phyloP scores from a whole-genome alignment of 2,329 filamentous ascomycete genomes.

The Chaetomium sp. region DNA sequence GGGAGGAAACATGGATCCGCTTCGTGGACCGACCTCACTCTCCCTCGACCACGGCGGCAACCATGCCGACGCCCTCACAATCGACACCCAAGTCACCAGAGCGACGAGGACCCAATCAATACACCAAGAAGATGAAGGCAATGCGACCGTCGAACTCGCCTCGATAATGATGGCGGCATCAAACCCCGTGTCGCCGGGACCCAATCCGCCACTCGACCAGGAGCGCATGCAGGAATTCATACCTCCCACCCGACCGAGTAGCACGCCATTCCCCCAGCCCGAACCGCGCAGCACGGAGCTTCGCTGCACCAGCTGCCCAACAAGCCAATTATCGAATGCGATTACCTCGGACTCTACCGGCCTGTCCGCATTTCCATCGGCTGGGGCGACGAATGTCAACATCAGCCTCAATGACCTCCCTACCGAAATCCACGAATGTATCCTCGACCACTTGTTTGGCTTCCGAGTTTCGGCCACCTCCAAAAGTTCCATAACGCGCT shows the following conservation, averaged over 20 bases:
- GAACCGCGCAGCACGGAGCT: slow-evolving; percentile 52
- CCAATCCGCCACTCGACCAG: slow-evolving; percentile 55
- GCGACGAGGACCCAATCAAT: slow-evolving; percentile 35
- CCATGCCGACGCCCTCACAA: slow-evolving; percentile 34
- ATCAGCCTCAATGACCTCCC: slow-evolving; percentile 59
- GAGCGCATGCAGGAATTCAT: slow-evolving; percentile 51
- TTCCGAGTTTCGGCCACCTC: slow-evolving; percentile 64
- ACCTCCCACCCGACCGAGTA: slow-evolving; percentile 58
- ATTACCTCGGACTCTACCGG: slow-evolving; percentile 36
- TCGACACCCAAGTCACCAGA: slow-evolving; percentile 38
- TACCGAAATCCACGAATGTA: slow-evolving; percentile 70
- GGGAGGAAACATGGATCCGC: slow-evolving; percentile 33
- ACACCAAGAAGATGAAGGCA: slow-evolving; percentile 44
- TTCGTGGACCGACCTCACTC: slow-evolving; percentile 30
- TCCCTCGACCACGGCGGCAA: slow-evolving; percentile 29
- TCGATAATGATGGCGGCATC: slow-evolving; percentile 52
- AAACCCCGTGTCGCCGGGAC: slow-evolving; percentile 58
- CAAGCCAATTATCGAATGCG: slow-evolving; percentile 36
- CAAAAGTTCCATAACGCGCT: slow-evolving; percentile 59
- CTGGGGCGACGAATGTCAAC: slow-evolving; percentile 34
- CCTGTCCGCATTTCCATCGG: slow-evolving; percentile 34
- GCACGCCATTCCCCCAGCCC: slow-evolving; percentile 61
- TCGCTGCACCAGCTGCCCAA: slow-evolving; percentile 46
- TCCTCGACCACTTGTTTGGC: slow-evolving; percentile 71
- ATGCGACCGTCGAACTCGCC: slow-evolving; percentile 47